A percentile compares a stretch with the other conserved stretches of the same genome.
These are phyloP conservation scores for Gloeostereum incarnatum DNA, from an alignment of 768 basidiomycete species.

Conservation along the genomic window DNA sequence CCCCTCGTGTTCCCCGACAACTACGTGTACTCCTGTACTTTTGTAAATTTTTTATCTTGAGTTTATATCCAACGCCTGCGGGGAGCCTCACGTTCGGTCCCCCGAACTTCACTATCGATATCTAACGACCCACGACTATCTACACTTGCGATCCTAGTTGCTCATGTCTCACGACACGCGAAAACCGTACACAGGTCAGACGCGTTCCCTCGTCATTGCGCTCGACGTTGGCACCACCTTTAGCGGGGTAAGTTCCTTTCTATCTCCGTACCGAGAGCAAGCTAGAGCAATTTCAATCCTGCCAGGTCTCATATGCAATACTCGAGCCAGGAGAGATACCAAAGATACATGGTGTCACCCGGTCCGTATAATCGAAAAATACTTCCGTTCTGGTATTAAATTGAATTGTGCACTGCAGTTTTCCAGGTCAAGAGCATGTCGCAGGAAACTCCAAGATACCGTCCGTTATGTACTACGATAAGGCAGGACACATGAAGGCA, in stretches of 20 bases:
- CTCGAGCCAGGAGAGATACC: slow-evolving; percentile 76
- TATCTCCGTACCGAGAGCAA: too few species aligned
- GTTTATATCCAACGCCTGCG: too few species aligned
- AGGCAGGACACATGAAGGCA: slow-evolving; percentile 51
- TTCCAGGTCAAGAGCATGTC: slow-evolving; percentile 81
- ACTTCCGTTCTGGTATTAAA: not conserved
- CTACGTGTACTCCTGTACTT: too few species aligned
- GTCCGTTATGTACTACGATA: slow-evolving; percentile 68
- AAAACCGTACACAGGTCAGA: slow-evolving; percentile 61
- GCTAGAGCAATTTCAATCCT: slow-evolving; percentile 5
- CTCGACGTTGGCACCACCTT: slow-evolving; percentile 82
- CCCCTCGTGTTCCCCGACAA: not conserved
- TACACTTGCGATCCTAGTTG: slow-evolving; percentile 4
- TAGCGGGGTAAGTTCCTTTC: slow-evolving; percentile 44
- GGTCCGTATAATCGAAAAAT: slow-evolving; percentile 29
- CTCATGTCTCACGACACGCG: slow-evolving; percentile 33
- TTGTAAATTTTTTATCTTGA: too few species aligned
- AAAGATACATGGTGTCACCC: slow-evolving; percentile 72
- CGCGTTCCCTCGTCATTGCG: slow-evolving; percentile 63
- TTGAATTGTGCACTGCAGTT: slow-evolving; percentile 30
- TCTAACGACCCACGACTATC: not conserved
- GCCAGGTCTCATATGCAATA: slow-evolving; percentile 66
- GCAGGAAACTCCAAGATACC: slow-evolving; percentile 82
- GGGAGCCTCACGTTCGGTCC: too few species aligned
- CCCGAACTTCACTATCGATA: too few species aligned